These are phyloP conservation scores for Pichia sp. DNA, from an alignment of 1,139 yeast genomes.

Conservation along the genomic window DNA sequence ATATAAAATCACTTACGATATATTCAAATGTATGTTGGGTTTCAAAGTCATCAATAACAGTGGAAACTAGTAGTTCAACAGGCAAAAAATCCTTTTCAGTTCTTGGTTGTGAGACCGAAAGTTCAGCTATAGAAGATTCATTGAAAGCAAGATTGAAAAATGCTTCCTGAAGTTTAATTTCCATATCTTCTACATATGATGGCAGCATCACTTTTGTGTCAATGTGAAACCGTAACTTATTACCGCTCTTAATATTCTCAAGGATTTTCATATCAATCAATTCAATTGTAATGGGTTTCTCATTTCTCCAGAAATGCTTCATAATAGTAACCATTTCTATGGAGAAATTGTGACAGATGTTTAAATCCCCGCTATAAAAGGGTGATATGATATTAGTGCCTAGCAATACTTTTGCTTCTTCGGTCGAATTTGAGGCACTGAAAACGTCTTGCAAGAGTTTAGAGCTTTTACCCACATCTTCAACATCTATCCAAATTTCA, in stretches of 20 bases:
- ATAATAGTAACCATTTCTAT: no score
- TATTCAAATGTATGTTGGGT: constrained; percentile 23
- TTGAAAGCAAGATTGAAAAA: neutral
- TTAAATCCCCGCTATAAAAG: constrained; percentile 15
- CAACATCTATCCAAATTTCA: no score
- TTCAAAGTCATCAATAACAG: neutral
- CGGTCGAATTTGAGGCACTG: no score
- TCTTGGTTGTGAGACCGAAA: neutral
- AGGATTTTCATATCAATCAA: neutral
- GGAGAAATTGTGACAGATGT: no score
- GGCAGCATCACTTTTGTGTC: neutral
- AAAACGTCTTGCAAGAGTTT: no score
- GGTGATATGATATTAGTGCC: neutral
- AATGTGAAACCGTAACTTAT: neutral
- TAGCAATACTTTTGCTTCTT: neutral
- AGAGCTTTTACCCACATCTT: no score
- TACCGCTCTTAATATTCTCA: neutral
- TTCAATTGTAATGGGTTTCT: constrained; percentile 17
- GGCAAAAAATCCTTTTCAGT: neutral
- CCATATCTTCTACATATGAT: neutral
- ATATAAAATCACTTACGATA: constrained; percentile 28
- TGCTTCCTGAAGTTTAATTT: neutral
- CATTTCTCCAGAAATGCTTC: neutral
- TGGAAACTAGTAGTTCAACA: neutral
- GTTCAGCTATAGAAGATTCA: neutral